Percentiles rank a stretch among this genome's conserved stretches.
These are phyloP conservation scores for Sclerotinia trifoliorum DNA, from an alignment of 2,329 filamentous ascomycete species.

Conservation along the genomic window DNA sequence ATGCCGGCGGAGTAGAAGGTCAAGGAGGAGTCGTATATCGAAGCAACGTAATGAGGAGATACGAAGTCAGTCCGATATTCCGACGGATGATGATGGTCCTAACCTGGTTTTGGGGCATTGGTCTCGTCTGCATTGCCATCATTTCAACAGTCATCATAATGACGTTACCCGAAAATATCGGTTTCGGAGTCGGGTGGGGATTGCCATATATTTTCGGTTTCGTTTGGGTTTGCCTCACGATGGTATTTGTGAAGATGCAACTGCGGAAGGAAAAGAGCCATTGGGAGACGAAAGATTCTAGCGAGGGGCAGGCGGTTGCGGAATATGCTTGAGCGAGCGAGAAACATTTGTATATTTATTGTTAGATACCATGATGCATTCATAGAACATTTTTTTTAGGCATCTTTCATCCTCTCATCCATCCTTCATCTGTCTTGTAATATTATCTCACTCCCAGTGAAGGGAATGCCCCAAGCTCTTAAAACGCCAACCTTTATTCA, in stretches of 20 bases:
- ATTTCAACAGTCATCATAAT: slow-evolving; percentile 34
- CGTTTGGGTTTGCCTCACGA: slow-evolving; percentile 27
- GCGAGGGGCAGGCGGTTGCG: slow-evolving; percentile 19
- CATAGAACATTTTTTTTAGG: not conserved
- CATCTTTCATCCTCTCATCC: not conserved
- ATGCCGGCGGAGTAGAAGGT: slow-evolving; percentile 34
- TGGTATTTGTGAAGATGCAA: slow-evolving; percentile 29
- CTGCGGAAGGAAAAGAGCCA: slow-evolving; percentile 29
- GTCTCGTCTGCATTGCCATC: slow-evolving; percentile 32
- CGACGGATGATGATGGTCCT: slow-evolving; percentile 33
- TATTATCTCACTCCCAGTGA: not conserved
- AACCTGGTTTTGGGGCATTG: slow-evolving; percentile 39
- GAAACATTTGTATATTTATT: slow-evolving; percentile 5
- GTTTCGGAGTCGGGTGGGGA: slow-evolving; percentile 37
- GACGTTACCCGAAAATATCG: slow-evolving; percentile 30
- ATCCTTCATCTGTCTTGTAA: not conserved
- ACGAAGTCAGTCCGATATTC: slow-evolving; percentile 33
- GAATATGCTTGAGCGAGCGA: slow-evolving; percentile 9
- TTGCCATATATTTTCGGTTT: slow-evolving; percentile 32
- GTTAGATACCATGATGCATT: slow-evolving; percentile 1
- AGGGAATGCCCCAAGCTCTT: not conserved
- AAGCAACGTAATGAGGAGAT: slow-evolving; percentile 33
- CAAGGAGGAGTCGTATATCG: slow-evolving; percentile 34
- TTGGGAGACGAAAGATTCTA: slow-evolving; percentile 28
- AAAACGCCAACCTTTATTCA: slow-evolving; percentile 1